These are phyloP conservation scores for Calocera cornea DNA, from an alignment of 768 basidiomycete species.

Conservation along the genomic window DNA sequence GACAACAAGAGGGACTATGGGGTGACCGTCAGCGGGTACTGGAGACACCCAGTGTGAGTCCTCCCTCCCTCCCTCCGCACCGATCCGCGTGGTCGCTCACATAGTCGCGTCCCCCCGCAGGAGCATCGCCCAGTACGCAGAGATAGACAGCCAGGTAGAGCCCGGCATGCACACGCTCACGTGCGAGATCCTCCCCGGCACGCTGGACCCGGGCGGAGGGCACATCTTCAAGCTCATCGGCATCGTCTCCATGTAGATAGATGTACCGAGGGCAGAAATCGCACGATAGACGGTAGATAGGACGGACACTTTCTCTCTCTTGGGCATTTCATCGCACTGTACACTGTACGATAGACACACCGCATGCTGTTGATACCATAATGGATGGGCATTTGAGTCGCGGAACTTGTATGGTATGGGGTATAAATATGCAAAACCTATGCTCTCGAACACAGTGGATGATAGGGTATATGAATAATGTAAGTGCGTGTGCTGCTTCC, in stretches of 20 bases:
- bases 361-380: background rate
- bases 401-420: no score
- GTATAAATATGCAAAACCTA: background rate
- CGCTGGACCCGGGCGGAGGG: background rate
- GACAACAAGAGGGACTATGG: slow-evolving; percentile 7
- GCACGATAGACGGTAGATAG: no score
- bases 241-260: background rate
- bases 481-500: background rate
- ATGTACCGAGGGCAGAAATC: background rate
- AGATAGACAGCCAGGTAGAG: background rate
- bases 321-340: background rate
- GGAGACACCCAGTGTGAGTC: slow-evolving; percentile 6
- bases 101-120: no score
- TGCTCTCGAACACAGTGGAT: background rate
- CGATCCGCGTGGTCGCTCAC: no score
- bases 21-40: slow-evolving; percentile 1
- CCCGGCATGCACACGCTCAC: background rate
- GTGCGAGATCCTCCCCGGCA: background rate
- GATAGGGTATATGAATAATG: background rate
- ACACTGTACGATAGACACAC: slow-evolving; percentile 1
- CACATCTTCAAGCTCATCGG: background rate
- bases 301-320: background rate
- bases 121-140: slow-evolving; percentile 1
- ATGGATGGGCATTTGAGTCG: background rate
- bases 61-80: background rate